Evolutionary conservation across 352 stramenopile species (phyloP), one percentile per base, ranked within the genome.

Genomic region (Halophytophthora polymorphica): DNA sequence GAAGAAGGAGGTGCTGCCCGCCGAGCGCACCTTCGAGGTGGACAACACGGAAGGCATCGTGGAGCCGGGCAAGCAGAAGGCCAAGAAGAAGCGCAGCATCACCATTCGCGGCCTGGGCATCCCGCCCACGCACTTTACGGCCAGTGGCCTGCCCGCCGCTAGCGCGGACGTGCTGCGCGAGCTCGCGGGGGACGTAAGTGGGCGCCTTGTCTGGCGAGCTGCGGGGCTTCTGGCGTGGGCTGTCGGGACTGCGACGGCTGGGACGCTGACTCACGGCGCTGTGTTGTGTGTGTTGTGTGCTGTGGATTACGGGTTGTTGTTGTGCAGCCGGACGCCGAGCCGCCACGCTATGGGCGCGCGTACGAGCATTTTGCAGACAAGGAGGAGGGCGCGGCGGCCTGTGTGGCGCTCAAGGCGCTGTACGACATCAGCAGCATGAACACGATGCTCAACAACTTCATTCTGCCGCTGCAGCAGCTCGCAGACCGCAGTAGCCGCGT

Each of bases 391-490:
- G 83, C 94, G 33, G 84, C 93, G n/a, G 96, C 96, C 3, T 99
- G 96, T 61, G 71, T 96, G 36, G 95, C 96, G 11, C 74, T 99
- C 29, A 97, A 90, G 59, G 93, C 89, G 36, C 78, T 98, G 23
- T 97, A 87, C 65, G 84, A 96, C 25, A 98, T 99, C 66, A 97
- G 91, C 56, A 98, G 84, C 45, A 98, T 99, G 47, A 97, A 99
- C 63, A 99, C 96, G 21, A 99, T 99, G 96, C 90, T 99, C 60
- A 97, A 90, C 62, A 99, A 96, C 64, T 98, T 98, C 50, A 95
- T 98, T 40, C 47, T 96, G 48, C 93, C 94, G 25, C 75, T 98
- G 11, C 90, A 97, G 56, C 77, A 91, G 19, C 73, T 99, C 12
- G 84, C 93, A 7, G 97, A 99, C 64, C 77, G 86, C 19, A 73